These are phyloP conservation scores for Pleurotus eryngii DNA, from an alignment of 768 basidiomycete genomes.

Conservation along the genomic window DNA sequence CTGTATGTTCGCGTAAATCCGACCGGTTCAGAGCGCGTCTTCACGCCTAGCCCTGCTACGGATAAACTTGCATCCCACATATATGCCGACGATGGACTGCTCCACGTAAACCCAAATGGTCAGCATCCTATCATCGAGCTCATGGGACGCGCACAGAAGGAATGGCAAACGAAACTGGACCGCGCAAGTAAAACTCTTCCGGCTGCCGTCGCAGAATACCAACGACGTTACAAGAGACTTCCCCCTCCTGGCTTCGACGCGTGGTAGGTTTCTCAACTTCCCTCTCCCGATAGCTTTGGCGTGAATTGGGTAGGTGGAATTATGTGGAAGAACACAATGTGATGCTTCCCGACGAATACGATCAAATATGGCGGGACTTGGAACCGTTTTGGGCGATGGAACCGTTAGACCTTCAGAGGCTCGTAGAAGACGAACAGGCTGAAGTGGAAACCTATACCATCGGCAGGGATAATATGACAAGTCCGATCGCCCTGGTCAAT, in stretches of 20 bases:
- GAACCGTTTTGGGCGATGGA: slow-evolving; percentile 14
- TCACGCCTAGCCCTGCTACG: slow-evolving; percentile 16
- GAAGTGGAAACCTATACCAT: slow-evolving; percentile 9
- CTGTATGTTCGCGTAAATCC: background rate
- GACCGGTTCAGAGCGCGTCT: background rate
- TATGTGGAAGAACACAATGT: slow-evolving; percentile 43
- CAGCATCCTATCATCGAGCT: slow-evolving; percentile 68
- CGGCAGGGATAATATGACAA: background rate
- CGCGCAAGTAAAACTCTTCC: slow-evolving; percentile 65
- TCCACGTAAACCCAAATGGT: slow-evolving; percentile 21
- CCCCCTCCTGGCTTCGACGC: slow-evolving; percentile 77
- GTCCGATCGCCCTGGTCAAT: background rate
- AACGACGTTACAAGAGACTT: slow-evolving; percentile 54
- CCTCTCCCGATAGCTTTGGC: background rate
- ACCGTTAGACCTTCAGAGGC: slow-evolving; percentile 10
- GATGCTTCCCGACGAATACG: slow-evolving; percentile 52
- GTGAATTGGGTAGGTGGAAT: slow-evolving; percentile 33
- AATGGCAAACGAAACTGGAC: slow-evolving; percentile 51
- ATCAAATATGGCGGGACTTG: slow-evolving; percentile 34
- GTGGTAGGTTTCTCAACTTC: slow-evolving; percentile 53
- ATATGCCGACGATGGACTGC: slow-evolving; percentile 19
- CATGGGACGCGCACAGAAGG: slow-evolving; percentile 59
- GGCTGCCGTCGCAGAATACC: slow-evolving; percentile 68
- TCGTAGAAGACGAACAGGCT: slow-evolving; percentile 2
- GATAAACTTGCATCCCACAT: slow-evolving; percentile 23